Percentiles rank a stretch among this genome's conserved stretches.
Conservation (phyloP, 2,329 filamentous ascomycete genomes). For the Botryotinia calthae region DNA sequence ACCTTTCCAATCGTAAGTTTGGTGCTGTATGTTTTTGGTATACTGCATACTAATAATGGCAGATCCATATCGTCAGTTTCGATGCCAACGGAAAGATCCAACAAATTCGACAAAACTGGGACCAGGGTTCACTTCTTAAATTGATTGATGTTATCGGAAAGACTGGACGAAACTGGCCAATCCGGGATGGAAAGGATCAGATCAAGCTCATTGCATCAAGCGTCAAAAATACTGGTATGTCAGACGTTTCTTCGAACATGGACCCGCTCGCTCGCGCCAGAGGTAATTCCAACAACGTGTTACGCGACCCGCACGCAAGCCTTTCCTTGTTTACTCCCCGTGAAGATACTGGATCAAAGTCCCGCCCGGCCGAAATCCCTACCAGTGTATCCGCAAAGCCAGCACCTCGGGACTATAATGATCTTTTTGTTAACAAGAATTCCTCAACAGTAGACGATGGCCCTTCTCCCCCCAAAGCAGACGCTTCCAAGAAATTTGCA, state of each 20-base stretch:
- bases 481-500: slow-evolving; percentile 60
- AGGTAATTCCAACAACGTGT: slow-evolving; percentile 52
- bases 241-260: slow-evolving; percentile 35
- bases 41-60: slow-evolving; percentile 29
- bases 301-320: slow-evolving; percentile 66
- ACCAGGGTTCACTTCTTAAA: slow-evolving; percentile 89
- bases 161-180: slow-evolving; percentile 90
- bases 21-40: not conserved
- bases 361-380: slow-evolving; percentile 53
- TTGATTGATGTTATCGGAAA: slow-evolving; percentile 91
- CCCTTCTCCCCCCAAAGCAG: slow-evolving; percentile 42
- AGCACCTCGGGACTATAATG: slow-evolving; percentile 62
- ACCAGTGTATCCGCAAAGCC: slow-evolving; percentile 69
- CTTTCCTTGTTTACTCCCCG: slow-evolving; percentile 72
- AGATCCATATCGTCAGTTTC: slow-evolving; percentile 89
- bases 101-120: slow-evolving; percentile 90
- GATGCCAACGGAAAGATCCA: slow-evolving; percentile 72
- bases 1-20: slow-evolving; percentile 74
- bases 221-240: slow-evolving; percentile 48
- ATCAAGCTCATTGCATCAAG: slow-evolving; percentile 68
- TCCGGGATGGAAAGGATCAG: slow-evolving; percentile 83
- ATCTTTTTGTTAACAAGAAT: slow-evolving; percentile 61
- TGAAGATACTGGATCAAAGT: slow-evolving; percentile 55
- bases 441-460: slow-evolving; percentile 29
- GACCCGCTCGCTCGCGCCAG: slow-evolving; percentile 47